Conservation (phyloP, 768 basidiomycete genomes). For the Floccularia luteovirens region DNA sequence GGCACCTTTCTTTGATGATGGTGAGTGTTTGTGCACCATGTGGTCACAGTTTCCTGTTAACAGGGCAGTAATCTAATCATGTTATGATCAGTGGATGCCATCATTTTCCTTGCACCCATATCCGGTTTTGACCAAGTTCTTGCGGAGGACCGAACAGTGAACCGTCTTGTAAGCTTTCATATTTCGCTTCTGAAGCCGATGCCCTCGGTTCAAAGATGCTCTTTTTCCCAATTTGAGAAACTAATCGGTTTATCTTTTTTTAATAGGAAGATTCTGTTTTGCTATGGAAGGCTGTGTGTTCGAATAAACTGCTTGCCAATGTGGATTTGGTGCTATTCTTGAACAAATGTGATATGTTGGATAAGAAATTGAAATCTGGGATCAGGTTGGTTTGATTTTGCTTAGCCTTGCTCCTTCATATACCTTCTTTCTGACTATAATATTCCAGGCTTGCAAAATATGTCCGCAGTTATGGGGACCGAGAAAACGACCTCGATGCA, state of each 20-base stretch:
- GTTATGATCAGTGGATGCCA: constrained; percentile 48
- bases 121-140: constrained; percentile 71
- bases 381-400: constrained; percentile 26
- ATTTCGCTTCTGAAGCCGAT: background rate
- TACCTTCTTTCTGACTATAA: background rate
- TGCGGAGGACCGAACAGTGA: constrained; percentile 51
- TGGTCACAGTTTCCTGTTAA: no score
- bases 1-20: constrained; percentile 10
- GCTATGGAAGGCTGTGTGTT: constrained; percentile 84
- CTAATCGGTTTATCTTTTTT: background rate
- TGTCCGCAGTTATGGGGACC: constrained; percentile 65
- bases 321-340: constrained; percentile 82
- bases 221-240: background rate
- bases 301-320: constrained; percentile 70
- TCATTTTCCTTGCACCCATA: constrained; percentile 73
- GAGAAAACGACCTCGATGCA: constrained; percentile 61
- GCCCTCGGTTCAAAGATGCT: background rate
- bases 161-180: constrained; percentile 39
- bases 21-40: constrained; percentile 1
- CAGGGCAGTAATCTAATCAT: no score
- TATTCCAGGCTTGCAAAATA: constrained; percentile 49
- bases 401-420: constrained; percentile 3
- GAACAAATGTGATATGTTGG: constrained; percentile 83
- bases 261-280: constrained; percentile 76
- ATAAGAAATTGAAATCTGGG: constrained; percentile 58